Percentiles rank a stretch among this genome's conserved stretches.
phyloP scores from a whole-genome alignment of 2,329 filamentous ascomycete species.

The Neofusicoccum parvum region DNA sequence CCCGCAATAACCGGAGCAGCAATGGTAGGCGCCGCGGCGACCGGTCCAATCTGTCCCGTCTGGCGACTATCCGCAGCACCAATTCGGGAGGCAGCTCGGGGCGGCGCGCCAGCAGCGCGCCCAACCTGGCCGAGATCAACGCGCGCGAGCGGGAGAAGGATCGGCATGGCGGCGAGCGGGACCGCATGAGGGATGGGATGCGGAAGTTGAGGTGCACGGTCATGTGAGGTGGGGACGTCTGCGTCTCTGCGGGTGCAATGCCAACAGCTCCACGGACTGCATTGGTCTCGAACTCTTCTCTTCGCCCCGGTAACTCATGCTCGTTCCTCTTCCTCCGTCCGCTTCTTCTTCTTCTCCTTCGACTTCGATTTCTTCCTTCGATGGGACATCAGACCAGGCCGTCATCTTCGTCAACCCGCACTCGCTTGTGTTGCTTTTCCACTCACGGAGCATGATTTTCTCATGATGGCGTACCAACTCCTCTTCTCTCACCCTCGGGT shows the following conservation, averaged over 20 bases:
- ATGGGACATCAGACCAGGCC: background rate
- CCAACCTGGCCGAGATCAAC: background rate
- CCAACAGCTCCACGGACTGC: no score
- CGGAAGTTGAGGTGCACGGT: slow-evolving; percentile 4
- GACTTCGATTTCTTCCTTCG: background rate
- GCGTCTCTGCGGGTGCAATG: background rate
- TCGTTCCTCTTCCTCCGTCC: no score
- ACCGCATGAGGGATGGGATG: slow-evolving; percentile 3
- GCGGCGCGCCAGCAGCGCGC: background rate
- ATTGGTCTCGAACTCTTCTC: background rate
- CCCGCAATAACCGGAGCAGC: background rate
- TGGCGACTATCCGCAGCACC: slow-evolving; percentile 14
- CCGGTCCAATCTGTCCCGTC: background rate
- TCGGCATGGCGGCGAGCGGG: background rate
- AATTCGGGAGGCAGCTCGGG: background rate
- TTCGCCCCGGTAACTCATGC: background rate
- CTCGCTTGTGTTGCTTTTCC: background rate
- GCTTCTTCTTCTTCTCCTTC: background rate
- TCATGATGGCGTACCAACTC: background rate
- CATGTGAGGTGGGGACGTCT: background rate
- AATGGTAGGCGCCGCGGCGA: background rate
- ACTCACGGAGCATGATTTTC: background rate
- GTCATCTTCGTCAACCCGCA: slow-evolving; percentile 2
- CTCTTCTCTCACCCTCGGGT: background rate
- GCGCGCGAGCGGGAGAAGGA: slow-evolving; percentile 3